phyloP scores from a whole-genome alignment of 208 protist genomes.

The Tetramitus jugosus region DNA sequence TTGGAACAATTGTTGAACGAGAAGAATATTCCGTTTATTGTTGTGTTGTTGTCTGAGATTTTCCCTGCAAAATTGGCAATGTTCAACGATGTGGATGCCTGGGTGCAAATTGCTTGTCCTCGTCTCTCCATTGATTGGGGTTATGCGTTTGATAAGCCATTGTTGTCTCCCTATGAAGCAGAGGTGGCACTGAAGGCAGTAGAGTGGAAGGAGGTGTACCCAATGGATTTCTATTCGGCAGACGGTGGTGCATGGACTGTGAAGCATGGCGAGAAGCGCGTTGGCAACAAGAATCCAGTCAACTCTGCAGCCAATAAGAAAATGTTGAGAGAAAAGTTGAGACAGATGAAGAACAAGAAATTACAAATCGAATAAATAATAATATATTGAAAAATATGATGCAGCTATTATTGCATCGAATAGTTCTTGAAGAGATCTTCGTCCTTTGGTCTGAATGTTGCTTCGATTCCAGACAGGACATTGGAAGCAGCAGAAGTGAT shows the following conservation, averaged over 20 bases:
- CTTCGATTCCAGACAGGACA: background rate
- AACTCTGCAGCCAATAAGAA: too few relatives aligned
- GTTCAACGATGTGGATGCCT: constrained; percentile 80
- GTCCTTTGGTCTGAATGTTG: too few relatives aligned
- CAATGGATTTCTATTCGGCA: constrained; percentile 94
- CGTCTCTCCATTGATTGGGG: constrained; percentile 98
- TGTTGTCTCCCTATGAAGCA: constrained; percentile 93
- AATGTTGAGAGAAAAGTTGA: too few relatives aligned
- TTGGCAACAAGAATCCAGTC: too few relatives aligned
- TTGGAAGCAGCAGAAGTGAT: background rate
- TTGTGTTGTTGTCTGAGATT: constrained; percentile 93
- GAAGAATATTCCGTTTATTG: constrained; percentile 56
- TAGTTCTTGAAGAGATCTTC: too few relatives aligned
- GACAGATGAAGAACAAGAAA: too few relatives aligned
- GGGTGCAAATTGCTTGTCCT: constrained; percentile 94
- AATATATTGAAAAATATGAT: too few relatives aligned
- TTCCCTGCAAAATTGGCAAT: constrained; percentile 85
- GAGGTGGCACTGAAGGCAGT: constrained; percentile 75
- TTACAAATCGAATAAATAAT: too few relatives aligned
- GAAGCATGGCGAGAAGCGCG: constrained; percentile 67
- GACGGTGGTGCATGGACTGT: constrained; percentile 80
- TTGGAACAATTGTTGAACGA: constrained; percentile 65
- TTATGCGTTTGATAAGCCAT: constrained; percentile 85
- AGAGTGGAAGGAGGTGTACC: constrained; percentile 76
- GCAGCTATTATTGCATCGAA: too few relatives aligned